Conservation (phyloP, 192 early-diverging fungal species). For the Thamnidium elegans region DNA sequence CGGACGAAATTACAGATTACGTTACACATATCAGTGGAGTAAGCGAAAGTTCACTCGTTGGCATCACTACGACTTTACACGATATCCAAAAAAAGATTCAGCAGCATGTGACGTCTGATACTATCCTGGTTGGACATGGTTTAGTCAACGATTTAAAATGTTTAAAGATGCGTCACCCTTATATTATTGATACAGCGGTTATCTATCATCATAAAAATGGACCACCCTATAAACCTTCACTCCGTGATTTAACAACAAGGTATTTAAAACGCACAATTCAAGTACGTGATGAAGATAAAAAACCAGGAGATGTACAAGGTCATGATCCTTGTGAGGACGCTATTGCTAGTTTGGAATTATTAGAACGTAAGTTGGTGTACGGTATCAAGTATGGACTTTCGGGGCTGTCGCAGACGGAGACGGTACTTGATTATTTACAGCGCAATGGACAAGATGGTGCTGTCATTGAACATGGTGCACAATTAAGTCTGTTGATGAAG, state of each 20-base stretch:
- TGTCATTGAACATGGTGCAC: conserved; percentile 11
- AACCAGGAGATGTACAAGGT: conserved; percentile 43
- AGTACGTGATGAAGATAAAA: conserved; percentile 31
- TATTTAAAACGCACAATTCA: conserved; percentile 59
- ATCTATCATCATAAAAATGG: conserved; percentile 54
- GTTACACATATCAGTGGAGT: conserved; percentile 57
- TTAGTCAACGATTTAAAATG: conserved; percentile 67
- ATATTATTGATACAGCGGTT: conserved; percentile 63
- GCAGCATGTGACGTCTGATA: conserved; percentile 37
- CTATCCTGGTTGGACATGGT: conserved; percentile 53
- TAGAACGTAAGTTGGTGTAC: conserved; percentile 47
- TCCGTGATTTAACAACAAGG: conserved; percentile 51
- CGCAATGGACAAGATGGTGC: neutral
- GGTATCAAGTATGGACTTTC: conserved; percentile 39
- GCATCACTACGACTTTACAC: conserved; percentile 40
- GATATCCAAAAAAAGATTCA: conserved; percentile 48
- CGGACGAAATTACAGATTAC: conserved; percentile 50
- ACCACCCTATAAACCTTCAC: conserved; percentile 46
- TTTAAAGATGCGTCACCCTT: conserved; percentile 53
- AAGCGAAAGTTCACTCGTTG: conserved; percentile 38
- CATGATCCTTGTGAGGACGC: conserved; percentile 75
- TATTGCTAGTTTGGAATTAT: conserved; percentile 56
- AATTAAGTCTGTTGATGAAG: neutral
- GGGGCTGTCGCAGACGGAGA: conserved; percentile 8
- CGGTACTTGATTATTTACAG: conserved; percentile 9